phyloP scores from a whole-genome alignment of 1,284 basidiomycete genomes.

The Ustilago crameri region DNA sequence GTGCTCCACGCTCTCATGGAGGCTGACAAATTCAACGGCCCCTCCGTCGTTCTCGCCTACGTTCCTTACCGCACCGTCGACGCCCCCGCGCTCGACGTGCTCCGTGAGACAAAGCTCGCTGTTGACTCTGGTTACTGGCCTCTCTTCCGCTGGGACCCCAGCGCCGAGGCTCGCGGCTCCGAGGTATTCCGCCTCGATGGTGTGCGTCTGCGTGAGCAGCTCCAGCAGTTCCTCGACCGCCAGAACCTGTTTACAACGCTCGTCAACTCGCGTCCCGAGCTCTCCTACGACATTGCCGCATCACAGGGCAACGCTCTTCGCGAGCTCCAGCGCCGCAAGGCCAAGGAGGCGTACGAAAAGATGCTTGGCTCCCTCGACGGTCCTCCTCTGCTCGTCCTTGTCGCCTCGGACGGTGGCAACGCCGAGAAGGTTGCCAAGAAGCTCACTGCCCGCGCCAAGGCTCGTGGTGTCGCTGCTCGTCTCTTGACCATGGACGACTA shows the following conservation, averaged over 20 bases:
- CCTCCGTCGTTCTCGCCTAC: slow-evolving; percentile 92
- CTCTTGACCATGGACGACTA: slow-evolving; percentile 76
- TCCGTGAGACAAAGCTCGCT: slow-evolving; percentile 96
- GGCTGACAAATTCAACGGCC: slow-evolving; percentile 89
- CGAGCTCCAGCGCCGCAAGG: slow-evolving; percentile 84
- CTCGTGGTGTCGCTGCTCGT: slow-evolving; percentile 80
- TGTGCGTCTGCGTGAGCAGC: slow-evolving; percentile 90
- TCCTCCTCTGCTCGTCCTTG: slow-evolving; percentile 87
- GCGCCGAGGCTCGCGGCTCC: slow-evolving; percentile 78
- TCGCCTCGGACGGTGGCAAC: slow-evolving; percentile 91
- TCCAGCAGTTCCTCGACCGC: slow-evolving; percentile 93
- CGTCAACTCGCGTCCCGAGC: slow-evolving; percentile 78
- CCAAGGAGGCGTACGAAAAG: slow-evolving; percentile 85
- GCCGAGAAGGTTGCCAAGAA: slow-evolving; percentile 96
- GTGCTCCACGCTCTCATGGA: slow-evolving; percentile 92
- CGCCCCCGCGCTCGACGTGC: slow-evolving; percentile 81
- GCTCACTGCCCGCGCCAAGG: slow-evolving; percentile 82
- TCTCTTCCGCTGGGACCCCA: slow-evolving; percentile 95
- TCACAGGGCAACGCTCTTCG: slow-evolving; percentile 85
- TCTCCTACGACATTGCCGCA: slow-evolving; percentile 85
- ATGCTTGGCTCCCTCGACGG: slow-evolving; percentile 87
- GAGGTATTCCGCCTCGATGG: slow-evolving; percentile 90
- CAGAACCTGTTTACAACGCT: slow-evolving; percentile 96
- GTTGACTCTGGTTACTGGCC: slow-evolving; percentile 98
- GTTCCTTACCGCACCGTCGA: slow-evolving; percentile 83